Percentiles rank a stretch among this genome's conserved stretches.
phyloP scores from a whole-genome alignment of 805 yeast genomes.

The Naumovozyma castellii region DNA sequence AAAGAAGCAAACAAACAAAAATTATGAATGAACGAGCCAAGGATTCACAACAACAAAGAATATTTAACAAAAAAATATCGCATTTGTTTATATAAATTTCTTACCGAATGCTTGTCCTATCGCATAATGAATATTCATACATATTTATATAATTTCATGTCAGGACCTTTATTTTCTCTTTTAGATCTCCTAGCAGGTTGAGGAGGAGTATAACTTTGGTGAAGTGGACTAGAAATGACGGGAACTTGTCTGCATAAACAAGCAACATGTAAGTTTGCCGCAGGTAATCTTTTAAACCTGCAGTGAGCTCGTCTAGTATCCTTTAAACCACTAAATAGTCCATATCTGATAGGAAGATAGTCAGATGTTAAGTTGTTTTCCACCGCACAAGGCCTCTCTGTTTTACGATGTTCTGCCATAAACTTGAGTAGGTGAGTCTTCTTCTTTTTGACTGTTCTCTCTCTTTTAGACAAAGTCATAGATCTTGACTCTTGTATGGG shows the following conservation, averaged over 20 bases:
- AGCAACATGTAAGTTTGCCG: background rate
- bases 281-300: background rate
- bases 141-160: background rate
- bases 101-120: background rate
- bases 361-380: background rate
- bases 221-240: background rate
- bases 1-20: no score
- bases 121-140: background rate
- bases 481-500: no score
- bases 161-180: background rate
- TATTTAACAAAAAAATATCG: no score
- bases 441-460: background rate
- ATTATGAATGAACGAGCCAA: no score
- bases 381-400: background rate
- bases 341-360: background rate
- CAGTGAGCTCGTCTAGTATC: conserved; percentile 1
- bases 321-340: background rate
- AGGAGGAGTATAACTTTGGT: background rate
- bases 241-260: background rate
- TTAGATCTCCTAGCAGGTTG: background rate
- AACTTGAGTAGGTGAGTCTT: conserved; percentile 1
- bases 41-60: no score
- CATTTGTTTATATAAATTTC: background rate
- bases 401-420: background rate
- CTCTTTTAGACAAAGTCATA: no score